Evolutionary conservation across 148 eudicot species (phyloP).

Genomic region (Cornus kousa): DNA sequence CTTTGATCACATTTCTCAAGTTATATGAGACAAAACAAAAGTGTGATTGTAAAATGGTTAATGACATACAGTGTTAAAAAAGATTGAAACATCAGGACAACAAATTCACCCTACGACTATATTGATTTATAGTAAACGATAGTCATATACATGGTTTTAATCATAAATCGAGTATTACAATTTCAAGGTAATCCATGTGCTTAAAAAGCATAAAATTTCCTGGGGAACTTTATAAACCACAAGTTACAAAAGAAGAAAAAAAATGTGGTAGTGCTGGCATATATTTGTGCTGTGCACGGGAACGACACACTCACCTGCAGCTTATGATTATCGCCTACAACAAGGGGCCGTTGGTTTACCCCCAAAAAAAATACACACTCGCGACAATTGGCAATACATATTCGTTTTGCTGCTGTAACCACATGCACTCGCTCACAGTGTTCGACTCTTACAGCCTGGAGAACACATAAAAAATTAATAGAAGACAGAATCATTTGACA

Average conservation of each 20-base stretch:
- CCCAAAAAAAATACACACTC: constrained; percentile 93
- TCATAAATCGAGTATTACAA: background rate
- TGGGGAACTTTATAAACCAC: background rate
- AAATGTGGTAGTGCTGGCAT: background rate
- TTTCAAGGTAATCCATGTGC: background rate
- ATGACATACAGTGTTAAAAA: background rate
- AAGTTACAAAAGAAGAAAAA: background rate
- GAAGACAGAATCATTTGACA: constrained; percentile 1
- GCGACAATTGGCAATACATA: constrained; percentile 96
- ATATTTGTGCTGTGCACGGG: background rate
- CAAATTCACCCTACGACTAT: background rate
- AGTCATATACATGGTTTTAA: background rate
- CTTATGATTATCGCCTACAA: constrained; percentile 98
- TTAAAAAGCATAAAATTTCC: background rate
- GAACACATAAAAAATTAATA: background rate
- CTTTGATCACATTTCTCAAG: background rate
- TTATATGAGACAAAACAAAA: background rate
- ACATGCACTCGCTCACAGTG: constrained; percentile 99
- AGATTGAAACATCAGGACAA: background rate
- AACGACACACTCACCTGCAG: constrained; percentile 61
- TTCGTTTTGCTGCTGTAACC: constrained; percentile 79
- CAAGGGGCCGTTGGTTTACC: constrained; percentile 87
- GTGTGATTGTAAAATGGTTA: background rate
- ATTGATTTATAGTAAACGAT: background rate
- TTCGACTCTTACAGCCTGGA: constrained; percentile 89